Evolutionary conservation across 306 rosid genomes (phyloP).

Genomic region (Ceratonia siliqua): DNA sequence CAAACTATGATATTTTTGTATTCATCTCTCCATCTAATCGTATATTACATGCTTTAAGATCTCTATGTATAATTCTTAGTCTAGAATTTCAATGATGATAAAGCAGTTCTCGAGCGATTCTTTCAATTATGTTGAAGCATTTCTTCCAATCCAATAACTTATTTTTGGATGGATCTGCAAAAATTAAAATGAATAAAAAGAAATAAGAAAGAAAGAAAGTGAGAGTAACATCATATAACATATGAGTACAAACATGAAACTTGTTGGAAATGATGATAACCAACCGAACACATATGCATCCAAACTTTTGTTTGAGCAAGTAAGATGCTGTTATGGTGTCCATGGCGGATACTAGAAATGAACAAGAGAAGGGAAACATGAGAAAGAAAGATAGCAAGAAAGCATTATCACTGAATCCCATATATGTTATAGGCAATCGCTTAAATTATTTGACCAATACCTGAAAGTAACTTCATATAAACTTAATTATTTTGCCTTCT

Average conservation of each 20-base stretch:
- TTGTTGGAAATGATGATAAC: background rate
- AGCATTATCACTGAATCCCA: too few relatives aligned
- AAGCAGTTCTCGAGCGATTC: background rate
- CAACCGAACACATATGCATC: slow-evolving; percentile 28
- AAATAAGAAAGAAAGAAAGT: too few relatives aligned
- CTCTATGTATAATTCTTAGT: background rate
- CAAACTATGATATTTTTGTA: slow-evolving; percentile 9
- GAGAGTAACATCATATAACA: too few relatives aligned
- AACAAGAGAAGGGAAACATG: too few relatives aligned
- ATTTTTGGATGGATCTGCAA: background rate
- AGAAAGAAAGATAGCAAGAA: too few relatives aligned
- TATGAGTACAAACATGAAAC: too few relatives aligned
- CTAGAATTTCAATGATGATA: background rate
- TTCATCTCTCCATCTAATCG: background rate
- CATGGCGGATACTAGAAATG: too few relatives aligned
- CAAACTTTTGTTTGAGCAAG: slow-evolving; percentile 25
- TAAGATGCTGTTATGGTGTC: too few relatives aligned
- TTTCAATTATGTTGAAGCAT: background rate
- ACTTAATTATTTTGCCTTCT: too few relatives aligned
- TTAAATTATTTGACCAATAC: too few relatives aligned
- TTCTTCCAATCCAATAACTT: background rate
- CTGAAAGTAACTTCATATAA: too few relatives aligned
- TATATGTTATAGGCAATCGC: too few relatives aligned
- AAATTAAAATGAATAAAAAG: background rate
- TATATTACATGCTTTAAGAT: background rate